Percentiles rank a stretch among this genome's conserved stretches.
These are phyloP conservation scores for Cornus kousa DNA, from an alignment of 148 eudicot species.

Conservation along the genomic window DNA sequence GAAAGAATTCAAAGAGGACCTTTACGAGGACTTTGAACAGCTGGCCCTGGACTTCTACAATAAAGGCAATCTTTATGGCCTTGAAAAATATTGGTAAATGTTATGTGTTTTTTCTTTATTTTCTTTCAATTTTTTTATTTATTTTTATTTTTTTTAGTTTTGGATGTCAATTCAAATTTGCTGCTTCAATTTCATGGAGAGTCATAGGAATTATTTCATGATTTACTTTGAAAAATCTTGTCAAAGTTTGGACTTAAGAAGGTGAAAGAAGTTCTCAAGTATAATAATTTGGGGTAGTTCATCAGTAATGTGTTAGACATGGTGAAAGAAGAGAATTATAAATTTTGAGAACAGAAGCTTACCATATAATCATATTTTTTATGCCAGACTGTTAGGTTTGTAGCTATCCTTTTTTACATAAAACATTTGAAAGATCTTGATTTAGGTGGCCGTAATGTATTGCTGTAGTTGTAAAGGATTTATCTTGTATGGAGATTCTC, in stretches of 20 bases:
- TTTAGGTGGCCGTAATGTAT: no score
- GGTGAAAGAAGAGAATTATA: not conserved
- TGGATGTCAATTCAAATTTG: not conserved
- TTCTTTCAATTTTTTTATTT: not conserved
- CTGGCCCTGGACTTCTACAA: constrained; percentile 65
- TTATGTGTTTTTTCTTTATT: not conserved
- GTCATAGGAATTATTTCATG: not conserved
- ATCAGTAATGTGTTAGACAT: not conserved
- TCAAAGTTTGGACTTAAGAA: not conserved
- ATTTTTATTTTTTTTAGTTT: not conserved
- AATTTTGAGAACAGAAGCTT: not conserved
- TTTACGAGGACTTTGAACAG: constrained; percentile 77
- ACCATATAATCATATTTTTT: not conserved
- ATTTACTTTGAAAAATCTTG: not conserved
- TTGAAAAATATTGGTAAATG: constrained; percentile 88
- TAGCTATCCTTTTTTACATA: no score
- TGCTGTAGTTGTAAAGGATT: no score
- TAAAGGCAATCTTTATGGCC: constrained; percentile 89
- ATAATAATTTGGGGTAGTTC: not conserved
- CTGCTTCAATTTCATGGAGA: not conserved
- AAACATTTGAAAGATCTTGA: no score
- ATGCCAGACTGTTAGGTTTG: not conserved
- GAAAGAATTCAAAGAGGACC: constrained; percentile 75
- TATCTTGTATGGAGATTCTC: no score
- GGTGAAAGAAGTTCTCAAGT: not conserved